Evolutionary conservation across 108 stramenopile species (phyloP).

Genomic region (Fistulifera solaris): DNA sequence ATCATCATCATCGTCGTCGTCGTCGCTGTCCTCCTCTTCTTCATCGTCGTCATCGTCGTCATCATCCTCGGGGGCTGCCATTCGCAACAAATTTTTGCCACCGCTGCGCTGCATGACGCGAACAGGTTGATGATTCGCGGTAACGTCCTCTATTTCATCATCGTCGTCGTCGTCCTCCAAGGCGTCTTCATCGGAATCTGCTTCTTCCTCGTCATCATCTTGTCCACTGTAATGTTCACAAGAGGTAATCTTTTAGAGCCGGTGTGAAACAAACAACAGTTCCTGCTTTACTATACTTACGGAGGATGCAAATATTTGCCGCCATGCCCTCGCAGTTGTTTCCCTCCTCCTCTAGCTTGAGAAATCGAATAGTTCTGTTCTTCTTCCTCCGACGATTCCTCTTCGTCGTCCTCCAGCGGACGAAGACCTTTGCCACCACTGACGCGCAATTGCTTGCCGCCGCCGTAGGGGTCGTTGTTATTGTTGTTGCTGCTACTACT

Average conservation of each 20-base stretch:
- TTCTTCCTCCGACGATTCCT: slow-evolving; percentile 8
- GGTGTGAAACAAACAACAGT: background rate
- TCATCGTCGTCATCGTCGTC: slow-evolving; percentile 44
- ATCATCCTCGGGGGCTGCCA: slow-evolving; percentile 21
- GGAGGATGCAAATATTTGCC: slow-evolving; percentile 68
- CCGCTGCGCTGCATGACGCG: slow-evolving; percentile 35
- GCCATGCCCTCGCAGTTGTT: slow-evolving; percentile 40
- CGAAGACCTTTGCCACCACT: slow-evolving; percentile 4
- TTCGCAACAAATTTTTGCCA: slow-evolving; percentile 48
- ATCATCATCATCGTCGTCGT: background rate
- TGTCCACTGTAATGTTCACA: background rate
- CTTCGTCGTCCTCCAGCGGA: slow-evolving; percentile 10
- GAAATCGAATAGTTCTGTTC: background rate
- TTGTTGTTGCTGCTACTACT: slow-evolving; percentile 14
- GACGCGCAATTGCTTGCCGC: slow-evolving; percentile 67
- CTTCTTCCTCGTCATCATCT: slow-evolving; percentile 12
- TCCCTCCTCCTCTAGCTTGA: slow-evolving; percentile 27
- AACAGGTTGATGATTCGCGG: slow-evolving; percentile 8
- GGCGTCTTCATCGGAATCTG: slow-evolving; percentile 12
- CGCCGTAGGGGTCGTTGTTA: slow-evolving; percentile 17
- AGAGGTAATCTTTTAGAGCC: background rate
- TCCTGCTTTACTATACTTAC: slow-evolving; percentile 13
- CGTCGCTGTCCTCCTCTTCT: slow-evolving; percentile 17
- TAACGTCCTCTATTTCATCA: slow-evolving; percentile 22
- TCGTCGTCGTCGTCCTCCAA: slow-evolving; percentile 27